A percentile compares a stretch with the other conserved stretches of the same genome.
Evolutionary conservation across 2,329 filamentous ascomycete genomes (phyloP).

Genomic region (Nannizziopsis barbatae): DNA sequence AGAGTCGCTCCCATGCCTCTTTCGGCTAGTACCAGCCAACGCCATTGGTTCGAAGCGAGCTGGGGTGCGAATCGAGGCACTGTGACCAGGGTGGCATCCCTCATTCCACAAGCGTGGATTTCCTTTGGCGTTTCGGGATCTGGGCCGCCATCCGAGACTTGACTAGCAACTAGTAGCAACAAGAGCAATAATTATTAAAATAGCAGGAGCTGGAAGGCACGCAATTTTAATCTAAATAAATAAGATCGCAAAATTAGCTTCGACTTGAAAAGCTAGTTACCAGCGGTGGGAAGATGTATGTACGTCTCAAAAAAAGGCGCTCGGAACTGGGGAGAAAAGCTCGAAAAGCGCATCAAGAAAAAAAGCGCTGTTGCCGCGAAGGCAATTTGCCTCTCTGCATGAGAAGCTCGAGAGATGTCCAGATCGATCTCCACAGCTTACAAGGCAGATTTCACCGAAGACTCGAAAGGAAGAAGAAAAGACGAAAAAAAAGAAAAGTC

Average conservation of each 20-base stretch:
- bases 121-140: not conserved
- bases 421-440: not conserved
- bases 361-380: too few species aligned
- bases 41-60: constrained; percentile 1
- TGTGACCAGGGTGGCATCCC: not conserved
- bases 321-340: too few species aligned
- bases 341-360: too few species aligned
- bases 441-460: constrained; percentile 8
- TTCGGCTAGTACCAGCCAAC: constrained; percentile 2
- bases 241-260: too few species aligned
- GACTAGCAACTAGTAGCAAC: too few species aligned
- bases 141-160: not conserved
- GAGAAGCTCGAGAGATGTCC: not conserved
- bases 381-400: not conserved
- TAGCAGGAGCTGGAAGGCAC: too few species aligned
- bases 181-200: too few species aligned
- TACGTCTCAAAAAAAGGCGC: too few species aligned
- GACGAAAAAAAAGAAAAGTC: not conserved
- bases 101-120: constrained; percentile 1
- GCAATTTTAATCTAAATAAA: too few species aligned
- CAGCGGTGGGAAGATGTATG: too few species aligned
- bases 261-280: too few species aligned
- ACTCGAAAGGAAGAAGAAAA: not conserved
- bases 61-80: not conserved
- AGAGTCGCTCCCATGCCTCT: not conserved